phyloP scores from a whole-genome alignment of 495 filamentous ascomycete species.

The Penicillium coffeae region DNA sequence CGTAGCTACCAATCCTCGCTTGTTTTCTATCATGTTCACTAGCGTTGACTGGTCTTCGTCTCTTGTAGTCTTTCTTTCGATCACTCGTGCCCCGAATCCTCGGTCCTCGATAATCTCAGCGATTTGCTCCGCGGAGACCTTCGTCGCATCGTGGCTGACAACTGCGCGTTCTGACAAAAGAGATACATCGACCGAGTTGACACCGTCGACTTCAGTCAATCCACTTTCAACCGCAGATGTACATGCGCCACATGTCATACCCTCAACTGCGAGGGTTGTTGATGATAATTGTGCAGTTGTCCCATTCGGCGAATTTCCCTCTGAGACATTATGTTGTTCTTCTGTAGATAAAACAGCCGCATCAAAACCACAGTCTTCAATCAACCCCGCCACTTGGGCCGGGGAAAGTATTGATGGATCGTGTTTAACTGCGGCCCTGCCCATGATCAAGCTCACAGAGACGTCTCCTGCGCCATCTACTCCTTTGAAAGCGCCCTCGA shows the following conservation, averaged over 20 bases:
- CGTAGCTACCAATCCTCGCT: slow-evolving; percentile 54
- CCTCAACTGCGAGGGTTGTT: slow-evolving; percentile 86
- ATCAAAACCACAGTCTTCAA: slow-evolving; percentile 94
- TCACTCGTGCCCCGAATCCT: slow-evolving; percentile 83
- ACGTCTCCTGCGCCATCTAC: slow-evolving; percentile 77
- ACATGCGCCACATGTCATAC: slow-evolving; percentile 97
- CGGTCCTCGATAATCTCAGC: slow-evolving; percentile 87
- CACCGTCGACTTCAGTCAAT: slow-evolving; percentile 66
- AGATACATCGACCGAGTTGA: slow-evolving; percentile 83
- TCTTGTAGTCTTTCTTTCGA: slow-evolving; percentile 42
- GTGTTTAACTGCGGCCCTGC: slow-evolving; percentile 85
- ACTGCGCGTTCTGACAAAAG: slow-evolving; percentile 65
- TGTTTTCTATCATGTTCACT: slow-evolving; percentile 34
- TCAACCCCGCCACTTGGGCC: slow-evolving; percentile 72
- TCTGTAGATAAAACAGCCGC: slow-evolving; percentile 87
- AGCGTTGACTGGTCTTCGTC: slow-evolving; percentile 12
- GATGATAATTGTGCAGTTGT: slow-evolving; percentile 44
- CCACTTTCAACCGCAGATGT: slow-evolving; percentile 84
- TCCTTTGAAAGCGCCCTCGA: slow-evolving; percentile 78
- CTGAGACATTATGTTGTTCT: slow-evolving; percentile 22
- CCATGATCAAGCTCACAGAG: slow-evolving; percentile 88
- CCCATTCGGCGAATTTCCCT: slow-evolving; percentile 19
- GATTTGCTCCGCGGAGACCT: slow-evolving; percentile 64
- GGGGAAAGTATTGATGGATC: slow-evolving; percentile 71
- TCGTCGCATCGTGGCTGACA: slow-evolving; percentile 70